Evolutionary conservation across 2,329 filamentous ascomycete genomes (phyloP).

Genomic region (Paraphaeosphaeria minitans): DNA sequence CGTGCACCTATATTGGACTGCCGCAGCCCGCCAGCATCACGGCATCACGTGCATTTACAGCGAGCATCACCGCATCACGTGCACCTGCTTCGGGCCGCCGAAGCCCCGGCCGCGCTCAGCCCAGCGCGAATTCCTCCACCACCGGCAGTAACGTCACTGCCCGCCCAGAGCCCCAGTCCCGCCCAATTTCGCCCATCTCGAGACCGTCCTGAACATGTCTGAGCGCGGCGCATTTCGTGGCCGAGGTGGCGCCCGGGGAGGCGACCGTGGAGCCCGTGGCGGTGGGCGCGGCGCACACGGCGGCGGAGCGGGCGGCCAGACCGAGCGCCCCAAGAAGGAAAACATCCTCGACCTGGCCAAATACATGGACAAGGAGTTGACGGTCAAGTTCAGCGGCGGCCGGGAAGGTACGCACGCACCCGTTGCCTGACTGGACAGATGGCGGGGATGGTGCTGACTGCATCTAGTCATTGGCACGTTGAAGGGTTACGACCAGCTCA

Average conservation of each 20-base stretch:
- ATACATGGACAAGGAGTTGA: constrained; percentile 96
- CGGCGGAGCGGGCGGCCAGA: constrained; percentile 32
- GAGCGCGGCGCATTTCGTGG: constrained; percentile 61
- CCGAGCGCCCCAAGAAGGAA: constrained; percentile 91
- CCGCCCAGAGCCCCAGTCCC: constrained; percentile 9
- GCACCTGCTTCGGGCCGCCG: not conserved
- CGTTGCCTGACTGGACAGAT: constrained; percentile 6
- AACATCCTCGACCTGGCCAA: constrained; percentile 95
- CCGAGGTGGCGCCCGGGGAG: constrained; percentile 46
- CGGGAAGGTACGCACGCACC: constrained; percentile 70
- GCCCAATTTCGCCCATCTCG: constrained; percentile 15
- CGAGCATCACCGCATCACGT: too few species aligned
- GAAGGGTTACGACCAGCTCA: constrained; percentile 95
- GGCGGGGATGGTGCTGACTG: not conserved
- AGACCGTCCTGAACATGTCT: constrained; percentile 52
- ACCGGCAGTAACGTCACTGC: constrained; percentile 28
- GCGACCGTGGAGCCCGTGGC: constrained; percentile 50
- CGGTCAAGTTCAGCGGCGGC: constrained; percentile 95
- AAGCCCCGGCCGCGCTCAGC: not conserved
- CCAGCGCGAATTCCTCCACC: constrained; percentile 11
- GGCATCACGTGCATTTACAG: too few species aligned
- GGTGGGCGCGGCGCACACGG: constrained; percentile 39
- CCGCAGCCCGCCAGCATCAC: too few species aligned
- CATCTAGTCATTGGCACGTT: constrained; percentile 78
- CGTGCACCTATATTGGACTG: too few species aligned